Evolutionary conservation across 305 asterid genomes (phyloP).

Genomic region (Nicotiana rustica): DNA sequence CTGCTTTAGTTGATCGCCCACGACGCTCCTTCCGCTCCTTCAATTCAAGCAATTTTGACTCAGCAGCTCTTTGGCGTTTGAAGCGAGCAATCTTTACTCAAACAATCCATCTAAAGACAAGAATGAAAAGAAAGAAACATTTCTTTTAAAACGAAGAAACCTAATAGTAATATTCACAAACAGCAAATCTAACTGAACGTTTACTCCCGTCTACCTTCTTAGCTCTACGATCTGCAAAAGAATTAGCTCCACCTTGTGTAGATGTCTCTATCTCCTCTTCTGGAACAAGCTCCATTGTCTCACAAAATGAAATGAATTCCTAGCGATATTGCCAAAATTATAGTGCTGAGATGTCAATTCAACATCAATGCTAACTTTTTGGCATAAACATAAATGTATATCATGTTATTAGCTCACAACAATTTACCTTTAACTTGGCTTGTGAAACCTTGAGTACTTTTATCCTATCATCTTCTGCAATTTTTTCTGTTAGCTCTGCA

Average conservation of each 20-base stretch:
- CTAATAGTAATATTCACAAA: background rate
- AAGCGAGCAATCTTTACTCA: constrained; percentile 77
- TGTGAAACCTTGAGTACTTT: constrained; percentile 71
- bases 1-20: constrained; percentile 93
- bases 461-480: constrained; percentile 68
- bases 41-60: constrained; percentile 83
- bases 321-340: constrained; percentile 37
- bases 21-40: constrained; percentile 91
- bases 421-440: constrained; percentile 77
- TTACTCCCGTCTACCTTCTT: constrained; percentile 64
- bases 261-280: constrained; percentile 72
- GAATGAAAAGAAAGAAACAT: background rate
- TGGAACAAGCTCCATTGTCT: constrained; percentile 93
- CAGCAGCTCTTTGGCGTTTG: constrained; percentile 88
- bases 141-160: background rate
- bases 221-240: constrained; percentile 77
- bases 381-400: background rate
- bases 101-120: background rate
- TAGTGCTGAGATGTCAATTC: background rate
- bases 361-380: background rate
- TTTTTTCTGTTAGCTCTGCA: constrained; percentile 76
- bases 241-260: constrained; percentile 47
- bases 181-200: constrained; percentile 23
- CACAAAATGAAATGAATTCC: constrained; percentile 91
- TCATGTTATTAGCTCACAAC: background rate